Base-by-base conservation (phyloP, 805 yeast genomes). In the Crinitomyces ghanaensis region DNA sequence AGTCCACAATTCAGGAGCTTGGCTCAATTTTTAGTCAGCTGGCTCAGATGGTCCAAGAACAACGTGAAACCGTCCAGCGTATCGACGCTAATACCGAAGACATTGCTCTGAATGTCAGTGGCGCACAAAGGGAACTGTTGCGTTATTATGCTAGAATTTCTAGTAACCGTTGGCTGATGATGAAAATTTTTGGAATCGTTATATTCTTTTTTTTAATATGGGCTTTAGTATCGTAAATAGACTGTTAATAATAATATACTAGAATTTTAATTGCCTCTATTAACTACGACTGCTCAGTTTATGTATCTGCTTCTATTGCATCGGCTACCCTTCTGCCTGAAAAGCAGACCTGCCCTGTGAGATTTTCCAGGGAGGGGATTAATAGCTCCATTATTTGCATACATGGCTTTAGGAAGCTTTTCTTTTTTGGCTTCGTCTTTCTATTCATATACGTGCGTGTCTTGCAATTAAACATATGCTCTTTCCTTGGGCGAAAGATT, bases 21-120 rank as follows among this genome's bases (percentile, higher is more conserved):
- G 98, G 98, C 27, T 79, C 81, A 31, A 66, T 91, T 39, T 91
- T 91, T 61, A 88, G 82, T 48, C 98, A 91, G 57, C 66, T 91
- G 47, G 95, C 97, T 4, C 79, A 93, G 1, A 88, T 91, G 97
- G 96, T 91, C 5, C 85, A 82, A 41, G 97, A 91, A 56, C 98
- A 91, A 59, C 88, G 97, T 26, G 98, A 91, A 48, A 81, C 80
- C 11, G 88, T 91, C 37, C 97, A 88, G 56, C 66, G 97, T 51
- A 91, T 91, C 42, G 98, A 91, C 58, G 82, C 76, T 36, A 86
- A 91, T 51, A 93, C 93, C 5, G 95, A 86, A 46, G 97, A 91
- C 50, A 84, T 88, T 34, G 74, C 83, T 48, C 54, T 88, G 52
- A 91, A 86, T 54, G 86, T 91, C 11, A 62, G 70, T 18, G 97